Base-by-base conservation (phyloP, 805 yeast species). In the Saturnispora serradocipensis region DNA sequence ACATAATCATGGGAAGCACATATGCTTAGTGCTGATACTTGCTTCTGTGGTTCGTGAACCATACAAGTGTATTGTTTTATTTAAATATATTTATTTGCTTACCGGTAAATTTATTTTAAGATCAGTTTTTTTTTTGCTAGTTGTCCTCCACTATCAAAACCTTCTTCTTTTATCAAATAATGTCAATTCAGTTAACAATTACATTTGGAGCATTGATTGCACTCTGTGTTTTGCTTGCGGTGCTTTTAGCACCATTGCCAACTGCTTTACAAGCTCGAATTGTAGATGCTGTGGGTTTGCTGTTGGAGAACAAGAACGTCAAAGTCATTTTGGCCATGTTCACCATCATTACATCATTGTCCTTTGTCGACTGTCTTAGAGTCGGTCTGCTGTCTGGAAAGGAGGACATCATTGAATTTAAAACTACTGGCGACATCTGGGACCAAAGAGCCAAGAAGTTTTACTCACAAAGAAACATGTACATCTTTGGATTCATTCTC, bases 401-500 rank as follows among this genome's bases (percentile, higher is more conserved):
- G 4, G 58, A 53, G 24, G 56, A 53, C 16, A 46, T 50, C 9
- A 42, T 55, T 13, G 56, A 53, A 24, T 53, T 46, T 20, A 49
- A 40, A 27, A 45, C 51, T 13, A 61, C 66, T 68, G 42, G 42
- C 6, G 42, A 38, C 22, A 16, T 54, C 30, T 63, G 68, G 61
- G 69, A 64, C n/a, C 24, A 49, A 8, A 58, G 62, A 60, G 78
- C 80, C 5, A 71, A 74, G 57, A 75, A 73, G 60, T 78, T 77
- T 59, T 76, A 77, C 56, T 71, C 80, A n/a, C 82, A 78, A 58
- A 68, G 84, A 52, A 78, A 78, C 60, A 64, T 78, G 65, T 78
- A 78, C 61, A 67, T 78, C 51, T 73, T 76, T 13, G 82, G 82
- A 5, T 81, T 80, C 3, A 76, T 77, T 6, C 63, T 77, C 52